Percentiles rank a stretch among this genome's conserved stretches.
Conservation (phyloP, 257 asterid species). For the Solanum chmielewskii region DNA sequence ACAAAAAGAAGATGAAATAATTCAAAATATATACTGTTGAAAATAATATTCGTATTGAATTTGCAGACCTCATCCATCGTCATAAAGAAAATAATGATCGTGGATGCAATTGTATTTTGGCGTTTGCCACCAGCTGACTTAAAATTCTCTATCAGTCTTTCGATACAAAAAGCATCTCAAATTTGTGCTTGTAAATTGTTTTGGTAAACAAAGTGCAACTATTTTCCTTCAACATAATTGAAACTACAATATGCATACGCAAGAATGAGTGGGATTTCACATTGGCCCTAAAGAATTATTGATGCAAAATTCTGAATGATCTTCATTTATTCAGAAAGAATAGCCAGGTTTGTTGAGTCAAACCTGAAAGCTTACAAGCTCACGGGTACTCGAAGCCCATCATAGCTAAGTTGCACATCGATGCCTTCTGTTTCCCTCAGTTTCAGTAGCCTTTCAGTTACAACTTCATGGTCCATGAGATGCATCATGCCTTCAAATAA, state of each 20-base stretch:
- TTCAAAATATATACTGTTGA: not conserved
- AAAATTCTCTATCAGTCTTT: not conserved
- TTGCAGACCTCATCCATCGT: not conserved
- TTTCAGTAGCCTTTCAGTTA: constrained; percentile 47
- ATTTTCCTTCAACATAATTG: not conserved
- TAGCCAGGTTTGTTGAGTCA: not conserved
- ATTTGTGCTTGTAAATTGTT: not conserved
- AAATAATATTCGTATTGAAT: not conserved
- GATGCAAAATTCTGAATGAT: not conserved
- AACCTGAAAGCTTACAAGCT: constrained; percentile 20
- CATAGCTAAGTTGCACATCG: constrained; percentile 77
- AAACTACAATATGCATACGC: not conserved
- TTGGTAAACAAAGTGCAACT: not conserved
- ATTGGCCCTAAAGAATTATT: not conserved
- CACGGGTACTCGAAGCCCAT: constrained; percentile 76
- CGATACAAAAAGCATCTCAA: not conserved
- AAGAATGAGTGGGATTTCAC: not conserved
- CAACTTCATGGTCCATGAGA: constrained; percentile 84
- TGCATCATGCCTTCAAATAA: constrained; percentile 88
- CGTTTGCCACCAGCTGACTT: not conserved
- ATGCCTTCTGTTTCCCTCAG: constrained; percentile 74
- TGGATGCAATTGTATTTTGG: not conserved
- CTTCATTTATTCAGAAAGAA: not conserved
- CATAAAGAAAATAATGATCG: not conserved
- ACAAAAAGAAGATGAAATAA: not conserved